These are phyloP conservation scores for Neonectria faginata DNA, from an alignment of 2,329 filamentous ascomycete genomes.

Conservation along the genomic window DNA sequence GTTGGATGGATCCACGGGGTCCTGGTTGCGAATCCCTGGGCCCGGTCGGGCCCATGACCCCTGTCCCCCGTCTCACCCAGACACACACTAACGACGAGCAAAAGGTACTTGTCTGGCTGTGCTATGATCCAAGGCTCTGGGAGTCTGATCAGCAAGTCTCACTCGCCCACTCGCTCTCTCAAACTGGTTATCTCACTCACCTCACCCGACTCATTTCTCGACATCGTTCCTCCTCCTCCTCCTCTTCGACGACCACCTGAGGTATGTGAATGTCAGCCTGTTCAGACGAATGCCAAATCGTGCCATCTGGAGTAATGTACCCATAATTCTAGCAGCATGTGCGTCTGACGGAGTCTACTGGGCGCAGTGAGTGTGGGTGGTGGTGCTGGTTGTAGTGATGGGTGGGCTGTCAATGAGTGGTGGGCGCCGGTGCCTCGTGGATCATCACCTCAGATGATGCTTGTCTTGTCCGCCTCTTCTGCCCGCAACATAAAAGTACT, in stretches of 20 bases:
- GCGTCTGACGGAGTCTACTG: conserved; percentile 21
- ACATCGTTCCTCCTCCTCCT: not conserved
- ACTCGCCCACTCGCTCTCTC: not conserved
- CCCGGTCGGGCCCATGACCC: conserved; percentile 23
- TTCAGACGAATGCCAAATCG: conserved; percentile 9
- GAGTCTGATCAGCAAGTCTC: conserved; percentile 3
- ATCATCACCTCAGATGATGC: conserved; percentile 35
- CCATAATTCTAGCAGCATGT: conserved; percentile 17
- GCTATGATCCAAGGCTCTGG: conserved; percentile 21
- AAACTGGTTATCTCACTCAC: not conserved
- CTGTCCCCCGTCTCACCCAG: conserved; percentile 30
- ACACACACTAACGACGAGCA: conserved; percentile 14
- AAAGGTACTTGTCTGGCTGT: conserved; percentile 15
- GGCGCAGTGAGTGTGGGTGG: conserved; percentile 24
- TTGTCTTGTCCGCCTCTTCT: conserved; percentile 24
- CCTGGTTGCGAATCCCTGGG: conserved; percentile 30
- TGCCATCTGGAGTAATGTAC: conserved; percentile 12
- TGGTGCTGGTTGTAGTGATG: conserved; percentile 28
- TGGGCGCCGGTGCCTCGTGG: conserved; percentile 28
- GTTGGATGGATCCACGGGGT: conserved; percentile 33
- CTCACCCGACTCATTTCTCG: not conserved
- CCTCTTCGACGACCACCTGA: not conserved
- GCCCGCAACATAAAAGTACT: conserved; percentile 14
- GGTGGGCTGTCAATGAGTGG: conserved; percentile 34
- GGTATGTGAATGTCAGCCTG: not conserved